Evolutionary conservation across 805 yeast genomes (phyloP), one percentile per base, ranked within the genome.

Genomic region (Suhomyces kilbournensis): DNA sequence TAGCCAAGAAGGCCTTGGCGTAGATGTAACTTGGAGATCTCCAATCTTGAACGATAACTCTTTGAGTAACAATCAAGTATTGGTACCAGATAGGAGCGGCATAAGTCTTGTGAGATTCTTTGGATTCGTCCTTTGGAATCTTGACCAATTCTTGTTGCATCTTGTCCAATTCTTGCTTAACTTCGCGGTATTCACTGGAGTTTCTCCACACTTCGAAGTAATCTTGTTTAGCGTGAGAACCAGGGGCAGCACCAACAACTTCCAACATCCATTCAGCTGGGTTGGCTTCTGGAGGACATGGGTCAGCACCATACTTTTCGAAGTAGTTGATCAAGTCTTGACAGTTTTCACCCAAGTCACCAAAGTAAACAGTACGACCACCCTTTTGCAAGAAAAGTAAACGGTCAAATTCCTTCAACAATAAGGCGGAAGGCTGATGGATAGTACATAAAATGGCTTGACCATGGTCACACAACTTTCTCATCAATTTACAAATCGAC

Each of bases 251-350:
- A 62, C 92, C 91, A 61, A 86, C 86, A 56, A 85, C 88, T 56
- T 87, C 87, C 69, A 90, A 75, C 96, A 90, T 90, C 94, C 96
- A 90, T 72, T 90, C 96, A 12, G 74, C 75, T 7, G 75, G 75
- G 54, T 70, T 70, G 7, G 75, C 71, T 58, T 69, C 71, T 32
- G 55, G 50, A 14, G 75, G 75, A 63, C 76, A 71, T 43, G 64
- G 63, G 46, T 64, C 69, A n/a, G 75, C 71, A 6, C 75, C 77
- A 54, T 72, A 60, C 47, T 61, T 59, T 57, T 72, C 72, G 53
- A 74, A 74, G 59, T 72, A 72, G 46, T 60, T 45, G 46, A 70
- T 58, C 56, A 71, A 62, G 3, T 66, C 55, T 20, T 51, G 53
- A 14, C 74, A 63, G 60, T 59, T 58, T 22, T 60, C 56, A 52